A percentile compares a stretch with the other conserved stretches of the same genome.
phyloP scores from a whole-genome alignment of 805 yeast genomes.

The Wickerhamomyces chaumierensis region DNA sequence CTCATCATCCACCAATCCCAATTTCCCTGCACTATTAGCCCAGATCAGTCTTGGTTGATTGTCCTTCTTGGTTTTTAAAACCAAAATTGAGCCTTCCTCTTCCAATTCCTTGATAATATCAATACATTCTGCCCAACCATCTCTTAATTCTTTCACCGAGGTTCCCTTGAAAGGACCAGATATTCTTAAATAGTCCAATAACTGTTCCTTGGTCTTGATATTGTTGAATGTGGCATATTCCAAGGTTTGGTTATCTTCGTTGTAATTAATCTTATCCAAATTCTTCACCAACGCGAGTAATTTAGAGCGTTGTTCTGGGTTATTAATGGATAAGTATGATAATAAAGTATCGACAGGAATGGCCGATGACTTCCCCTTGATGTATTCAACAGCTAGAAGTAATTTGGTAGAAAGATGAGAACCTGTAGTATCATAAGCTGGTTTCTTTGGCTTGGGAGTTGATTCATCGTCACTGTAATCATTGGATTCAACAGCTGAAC shows the following conservation, averaged over 20 bases:
- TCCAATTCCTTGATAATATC: conserved; percentile 74
- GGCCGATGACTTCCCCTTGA: conserved; percentile 61
- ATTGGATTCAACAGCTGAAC: conserved; percentile 2
- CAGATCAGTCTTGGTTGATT: conserved; percentile 87
- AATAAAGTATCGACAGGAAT: conserved; percentile 55
- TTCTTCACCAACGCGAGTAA: conserved; percentile 62
- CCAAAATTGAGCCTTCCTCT: conserved; percentile 63
- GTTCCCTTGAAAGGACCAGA: conserved; percentile 86
- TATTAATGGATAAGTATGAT: conserved; percentile 42
- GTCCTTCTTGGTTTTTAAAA: conserved; percentile 85
- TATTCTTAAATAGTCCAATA: conserved; percentile 58
- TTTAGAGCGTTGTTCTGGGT: conserved; percentile 45
- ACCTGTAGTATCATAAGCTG: conserved; percentile 18
- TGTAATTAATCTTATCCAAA: conserved; percentile 67
- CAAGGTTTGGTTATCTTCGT: conserved; percentile 49
- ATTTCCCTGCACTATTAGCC: conserved; percentile 73
- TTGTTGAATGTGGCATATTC: conserved; percentile 86
- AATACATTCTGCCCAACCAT: conserved; percentile 91
- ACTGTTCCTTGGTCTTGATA: conserved; percentile 69
- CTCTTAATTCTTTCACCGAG: conserved; percentile 58
- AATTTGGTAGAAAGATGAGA: conserved; percentile 78
- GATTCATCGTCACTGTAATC: conserved; percentile 12
- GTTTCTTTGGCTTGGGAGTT: conserved; percentile 17
- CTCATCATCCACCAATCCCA: conserved; percentile 65
- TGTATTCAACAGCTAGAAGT: conserved; percentile 83